Percentiles rank a stretch among this genome's conserved stretches.
Conservation (phyloP, 73 alveolate genomes). For the Paramecium octaurelia region DNA sequence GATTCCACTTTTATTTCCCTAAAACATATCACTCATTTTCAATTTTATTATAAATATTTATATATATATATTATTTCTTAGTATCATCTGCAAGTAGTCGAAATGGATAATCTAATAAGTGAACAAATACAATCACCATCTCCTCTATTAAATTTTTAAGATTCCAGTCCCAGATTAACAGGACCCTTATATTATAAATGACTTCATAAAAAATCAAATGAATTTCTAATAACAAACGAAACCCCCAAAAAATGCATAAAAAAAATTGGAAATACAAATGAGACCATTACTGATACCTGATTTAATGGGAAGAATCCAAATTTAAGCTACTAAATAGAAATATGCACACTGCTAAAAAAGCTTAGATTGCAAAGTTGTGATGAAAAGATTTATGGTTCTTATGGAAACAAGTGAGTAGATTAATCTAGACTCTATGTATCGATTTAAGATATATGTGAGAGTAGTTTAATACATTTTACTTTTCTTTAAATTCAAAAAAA, state of each 20-base stretch:
- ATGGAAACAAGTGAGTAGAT: background rate
- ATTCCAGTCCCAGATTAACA: background rate
- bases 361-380: background rate
- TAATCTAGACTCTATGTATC: background rate
- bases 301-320: background rate
- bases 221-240: background rate
- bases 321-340: background rate
- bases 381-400: background rate
- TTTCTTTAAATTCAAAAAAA: background rate
- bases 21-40: conserved; percentile 1
- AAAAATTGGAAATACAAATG: background rate
- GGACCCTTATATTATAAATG: background rate
- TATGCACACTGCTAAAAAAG: background rate
- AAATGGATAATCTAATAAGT: background rate
- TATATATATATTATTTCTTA: background rate
- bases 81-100: background rate
- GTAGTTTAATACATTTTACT: background rate
- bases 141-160: background rate
- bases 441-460: background rate
- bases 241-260: background rate
- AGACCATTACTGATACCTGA: background rate
- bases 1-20: background rate
- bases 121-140: background rate
- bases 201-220: background rate
- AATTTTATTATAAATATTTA: background rate